Evolutionary conservation across 176 grass and related monocot species (phyloP).

Genomic region (Musa acuminata): DNA sequence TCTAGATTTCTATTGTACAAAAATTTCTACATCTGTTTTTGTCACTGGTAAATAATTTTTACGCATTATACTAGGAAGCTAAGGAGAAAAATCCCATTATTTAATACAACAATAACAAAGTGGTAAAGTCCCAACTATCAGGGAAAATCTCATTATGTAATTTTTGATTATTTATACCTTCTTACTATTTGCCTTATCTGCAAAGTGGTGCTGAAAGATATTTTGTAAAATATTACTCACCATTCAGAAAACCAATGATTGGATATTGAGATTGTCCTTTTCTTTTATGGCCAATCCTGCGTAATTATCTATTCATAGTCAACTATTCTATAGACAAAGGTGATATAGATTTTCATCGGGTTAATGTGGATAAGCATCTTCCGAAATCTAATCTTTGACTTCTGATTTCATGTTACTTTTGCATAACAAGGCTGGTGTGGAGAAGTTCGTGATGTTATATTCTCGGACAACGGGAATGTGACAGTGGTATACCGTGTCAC

Average conservation of each 20-base stretch:
- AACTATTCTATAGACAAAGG: background rate
- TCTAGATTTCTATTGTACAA: background rate
- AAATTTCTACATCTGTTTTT: background rate
- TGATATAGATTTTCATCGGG: background rate
- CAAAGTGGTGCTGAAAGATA: too few species aligned
- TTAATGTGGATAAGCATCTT: background rate
- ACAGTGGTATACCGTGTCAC: conserved; percentile 3
- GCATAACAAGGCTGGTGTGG: conserved; percentile 1
- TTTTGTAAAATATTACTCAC: too few species aligned
- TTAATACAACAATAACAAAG: too few species aligned
- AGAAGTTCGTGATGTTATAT: conserved; percentile 7
- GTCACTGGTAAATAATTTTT: background rate
- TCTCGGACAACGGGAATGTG: conserved; percentile 2
- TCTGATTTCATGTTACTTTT: background rate
- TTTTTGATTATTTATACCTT: background rate
- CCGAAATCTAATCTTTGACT: background rate
- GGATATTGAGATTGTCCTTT: background rate
- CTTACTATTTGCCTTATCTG: too few species aligned
- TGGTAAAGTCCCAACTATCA: too few species aligned
- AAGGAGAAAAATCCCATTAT: background rate
- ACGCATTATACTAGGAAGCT: background rate
- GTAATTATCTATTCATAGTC: background rate
- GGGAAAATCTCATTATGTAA: background rate
- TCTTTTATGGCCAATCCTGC: background rate
- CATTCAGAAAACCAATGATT: background rate